These are phyloP conservation scores for Nepenthes alata DNA, from an alignment of 179 eudicot species.

Conservation along the genomic window DNA sequence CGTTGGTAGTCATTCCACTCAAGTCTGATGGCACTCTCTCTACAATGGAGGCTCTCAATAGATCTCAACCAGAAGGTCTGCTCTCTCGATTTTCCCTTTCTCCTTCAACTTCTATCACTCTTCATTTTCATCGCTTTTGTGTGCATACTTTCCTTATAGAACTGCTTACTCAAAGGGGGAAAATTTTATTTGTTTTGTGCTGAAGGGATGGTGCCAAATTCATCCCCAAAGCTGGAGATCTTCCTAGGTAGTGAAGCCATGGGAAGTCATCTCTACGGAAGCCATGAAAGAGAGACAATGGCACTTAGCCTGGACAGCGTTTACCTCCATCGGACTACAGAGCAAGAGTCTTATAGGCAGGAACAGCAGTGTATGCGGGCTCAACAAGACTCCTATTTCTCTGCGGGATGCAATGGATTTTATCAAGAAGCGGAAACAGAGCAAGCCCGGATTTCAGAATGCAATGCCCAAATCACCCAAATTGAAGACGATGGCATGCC, in stretches of 20 bases:
- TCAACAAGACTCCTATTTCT: slow-evolving; percentile 28
- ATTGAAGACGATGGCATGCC: slow-evolving; percentile 4
- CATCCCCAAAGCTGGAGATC: slow-evolving; percentile 67
- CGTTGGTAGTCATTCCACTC: slow-evolving; percentile 61
- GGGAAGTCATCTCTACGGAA: slow-evolving; percentile 20
- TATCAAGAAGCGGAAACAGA: slow-evolving; percentile 19
- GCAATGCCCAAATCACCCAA: slow-evolving; percentile 13
- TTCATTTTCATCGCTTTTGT: neutral
- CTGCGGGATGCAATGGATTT: slow-evolving; percentile 29
- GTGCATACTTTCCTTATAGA: neutral
- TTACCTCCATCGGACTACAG: slow-evolving; percentile 33
- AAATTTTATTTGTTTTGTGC: neutral
- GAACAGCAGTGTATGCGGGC: slow-evolving; percentile 17
- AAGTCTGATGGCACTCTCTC: slow-evolving; percentile 85
- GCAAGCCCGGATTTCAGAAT: slow-evolving; percentile 3
- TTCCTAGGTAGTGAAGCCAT: slow-evolving; percentile 56
- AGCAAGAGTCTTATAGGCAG: slow-evolving; percentile 11
- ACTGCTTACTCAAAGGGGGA: neutral
- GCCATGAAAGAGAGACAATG: slow-evolving; percentile 31
- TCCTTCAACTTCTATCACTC: neutral
- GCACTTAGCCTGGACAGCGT: slow-evolving; percentile 51
- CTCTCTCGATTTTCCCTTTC: neutral
- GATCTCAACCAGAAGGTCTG: slow-evolving; percentile 55
- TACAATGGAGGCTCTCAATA: slow-evolving; percentile 55
- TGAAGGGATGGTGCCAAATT: slow-evolving; percentile 19